These are phyloP conservation scores for Leucaena leucocephala DNA, from an alignment of 306 rosid species.

Conservation along the genomic window DNA sequence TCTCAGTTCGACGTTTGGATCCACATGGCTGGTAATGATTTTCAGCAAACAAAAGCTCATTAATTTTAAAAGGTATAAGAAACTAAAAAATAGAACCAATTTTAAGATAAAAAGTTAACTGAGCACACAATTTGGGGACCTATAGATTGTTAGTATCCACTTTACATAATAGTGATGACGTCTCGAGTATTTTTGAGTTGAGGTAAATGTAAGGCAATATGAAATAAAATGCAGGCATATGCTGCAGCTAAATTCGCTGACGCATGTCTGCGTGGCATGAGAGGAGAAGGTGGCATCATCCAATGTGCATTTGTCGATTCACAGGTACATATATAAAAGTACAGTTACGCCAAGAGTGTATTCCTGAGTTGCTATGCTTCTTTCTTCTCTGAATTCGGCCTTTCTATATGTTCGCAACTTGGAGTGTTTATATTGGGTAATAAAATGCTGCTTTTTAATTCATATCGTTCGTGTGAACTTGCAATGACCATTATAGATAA, in stretches of 20 bases:
- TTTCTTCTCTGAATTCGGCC: not conserved
- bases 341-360: conserved; percentile 3
- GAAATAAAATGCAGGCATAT: conserved; percentile 69
- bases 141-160: not conserved
- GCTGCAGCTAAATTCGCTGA: conserved; percentile 91
- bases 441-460: not conserved
- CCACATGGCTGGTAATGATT: not conserved
- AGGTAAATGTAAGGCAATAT: conserved; percentile 16
- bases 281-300: conserved; percentile 73
- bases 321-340: conserved; percentile 42
- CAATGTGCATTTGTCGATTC: conserved; percentile 80
- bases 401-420: not conserved
- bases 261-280: conserved; percentile 75
- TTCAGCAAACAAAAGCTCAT: not conserved
- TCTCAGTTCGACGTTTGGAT: not conserved
- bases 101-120: not conserved
- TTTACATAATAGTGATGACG: conserved; percentile 3
- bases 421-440: conserved; percentile 1
- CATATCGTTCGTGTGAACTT: conserved; percentile 14
- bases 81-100: not conserved
- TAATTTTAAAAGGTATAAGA: not conserved
- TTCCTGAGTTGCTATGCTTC: conserved; percentile 10
- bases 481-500: conserved; percentile 52
- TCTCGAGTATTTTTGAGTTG: conserved; percentile 15
- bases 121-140: not conserved